Conservation (phyloP, 2,329 filamentous ascomycete species). For the Pseudocercospora musae region DNA sequence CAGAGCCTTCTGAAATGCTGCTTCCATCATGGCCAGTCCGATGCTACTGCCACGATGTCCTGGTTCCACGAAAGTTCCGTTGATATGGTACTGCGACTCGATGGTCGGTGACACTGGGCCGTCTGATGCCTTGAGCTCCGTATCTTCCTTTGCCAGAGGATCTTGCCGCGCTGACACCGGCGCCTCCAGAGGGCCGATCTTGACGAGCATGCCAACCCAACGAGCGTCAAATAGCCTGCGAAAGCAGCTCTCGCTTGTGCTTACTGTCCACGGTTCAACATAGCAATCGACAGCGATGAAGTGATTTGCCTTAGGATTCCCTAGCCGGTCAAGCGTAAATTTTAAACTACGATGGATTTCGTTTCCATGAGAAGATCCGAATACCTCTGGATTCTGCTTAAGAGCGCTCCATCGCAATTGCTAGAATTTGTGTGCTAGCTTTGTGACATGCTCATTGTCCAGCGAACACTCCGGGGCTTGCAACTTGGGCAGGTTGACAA, state of each 20-base stretch:
- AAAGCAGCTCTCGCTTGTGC: not conserved
- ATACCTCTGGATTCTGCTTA: constrained; percentile 29
- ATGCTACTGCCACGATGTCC: constrained; percentile 29
- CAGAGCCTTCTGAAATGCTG: constrained; percentile 24
- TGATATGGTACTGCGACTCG: constrained; percentile 21
- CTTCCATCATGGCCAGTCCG: constrained; percentile 29
- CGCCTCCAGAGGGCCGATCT: constrained; percentile 25
- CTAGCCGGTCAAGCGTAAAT: constrained; percentile 26
- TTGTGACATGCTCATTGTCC: not conserved
- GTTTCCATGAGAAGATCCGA: constrained; percentile 31
- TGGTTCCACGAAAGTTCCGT: constrained; percentile 32
- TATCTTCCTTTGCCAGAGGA: constrained; percentile 13
- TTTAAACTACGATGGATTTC: constrained; percentile 23
- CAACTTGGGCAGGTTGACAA: constrained; percentile 17
- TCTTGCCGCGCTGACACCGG: constrained; percentile 19
- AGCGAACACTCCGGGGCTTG: constrained; percentile 5
- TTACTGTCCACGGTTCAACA: not conserved
- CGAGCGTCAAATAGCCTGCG: constrained; percentile 8
- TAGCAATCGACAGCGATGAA: constrained; percentile 23
- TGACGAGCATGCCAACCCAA: constrained; percentile 31
- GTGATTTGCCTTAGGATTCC: constrained; percentile 26
- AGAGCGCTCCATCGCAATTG: constrained; percentile 30
- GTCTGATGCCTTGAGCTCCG: not conserved
- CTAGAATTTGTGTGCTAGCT: constrained; percentile 23
- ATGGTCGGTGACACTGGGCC: not conserved